Percentiles rank a stretch among this genome's conserved stretches.
phyloP scores from a whole-genome alignment of 2,329 filamentous ascomycete species.

The Drechslerella dactyloides region DNA sequence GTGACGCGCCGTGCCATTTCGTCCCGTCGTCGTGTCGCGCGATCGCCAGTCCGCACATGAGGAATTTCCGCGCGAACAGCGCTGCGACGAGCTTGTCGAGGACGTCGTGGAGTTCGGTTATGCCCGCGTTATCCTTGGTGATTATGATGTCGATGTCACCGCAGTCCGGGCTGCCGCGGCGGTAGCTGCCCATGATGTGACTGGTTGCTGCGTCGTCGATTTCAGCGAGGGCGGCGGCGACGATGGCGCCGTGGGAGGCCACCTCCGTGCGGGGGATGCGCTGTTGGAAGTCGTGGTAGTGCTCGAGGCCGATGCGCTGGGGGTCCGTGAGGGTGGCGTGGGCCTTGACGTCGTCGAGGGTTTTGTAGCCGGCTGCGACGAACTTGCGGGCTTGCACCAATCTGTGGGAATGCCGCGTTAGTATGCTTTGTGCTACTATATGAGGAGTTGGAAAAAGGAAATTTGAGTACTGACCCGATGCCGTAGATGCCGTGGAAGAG shows the following conservation, averaged over 20 bases:
- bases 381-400: constrained; percentile 73
- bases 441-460: background rate
- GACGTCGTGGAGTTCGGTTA: constrained; percentile 60
- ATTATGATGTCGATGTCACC: constrained; percentile 85
- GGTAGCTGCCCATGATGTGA: constrained; percentile 82
- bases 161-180: constrained; percentile 74
- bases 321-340: constrained; percentile 70
- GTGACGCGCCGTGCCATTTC: constrained; percentile 76
- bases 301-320: constrained; percentile 78
- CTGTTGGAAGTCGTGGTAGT: constrained; percentile 77
- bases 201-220: constrained; percentile 72
- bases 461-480: constrained; percentile 64
- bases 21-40: constrained; percentile 60
- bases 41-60: constrained; percentile 66
- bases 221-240: constrained; percentile 65
- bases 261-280: constrained; percentile 82
- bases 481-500: constrained; percentile 80
- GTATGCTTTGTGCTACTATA: background rate
- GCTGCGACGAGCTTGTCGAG: constrained; percentile 68
- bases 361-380: constrained; percentile 75
- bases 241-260: constrained; percentile 69
- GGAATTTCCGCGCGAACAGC: constrained; percentile 69
- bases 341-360: constrained; percentile 71
- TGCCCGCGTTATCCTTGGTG: constrained; percentile 68
- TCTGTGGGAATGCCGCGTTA: background rate